Conservation (phyloP, 2,329 filamentous ascomycete genomes). For the Colletotrichum spinosum region DNA sequence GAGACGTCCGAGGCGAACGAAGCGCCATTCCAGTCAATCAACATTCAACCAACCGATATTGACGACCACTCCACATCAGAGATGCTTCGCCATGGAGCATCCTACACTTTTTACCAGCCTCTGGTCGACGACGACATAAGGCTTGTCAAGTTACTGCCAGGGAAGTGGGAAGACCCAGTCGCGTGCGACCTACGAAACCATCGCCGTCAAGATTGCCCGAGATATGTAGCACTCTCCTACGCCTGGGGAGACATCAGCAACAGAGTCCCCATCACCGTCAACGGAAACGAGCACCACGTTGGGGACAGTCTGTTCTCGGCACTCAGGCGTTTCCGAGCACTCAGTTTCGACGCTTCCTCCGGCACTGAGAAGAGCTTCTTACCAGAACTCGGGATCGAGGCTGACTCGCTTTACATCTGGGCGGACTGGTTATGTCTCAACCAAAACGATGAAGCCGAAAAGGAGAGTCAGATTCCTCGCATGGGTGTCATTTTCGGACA, state of each 20-base stretch:
- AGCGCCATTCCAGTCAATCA: too few species aligned
- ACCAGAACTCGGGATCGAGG: not conserved
- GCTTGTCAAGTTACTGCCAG: not conserved
- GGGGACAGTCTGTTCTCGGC: not conserved
- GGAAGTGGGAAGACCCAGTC: not conserved
- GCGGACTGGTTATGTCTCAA: slow-evolving; percentile 54
- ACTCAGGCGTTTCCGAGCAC: not conserved
- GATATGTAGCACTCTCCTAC: not conserved
- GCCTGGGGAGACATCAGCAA: not conserved
- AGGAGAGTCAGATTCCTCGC: slow-evolving; percentile 39
- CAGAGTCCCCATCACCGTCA: not conserved
- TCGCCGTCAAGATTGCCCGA: not conserved
- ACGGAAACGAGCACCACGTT: not conserved
- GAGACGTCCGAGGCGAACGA: too few species aligned
- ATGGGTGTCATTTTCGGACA: not conserved
- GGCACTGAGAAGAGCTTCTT: not conserved
- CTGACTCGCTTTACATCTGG: slow-evolving; percentile 40
- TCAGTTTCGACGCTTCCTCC: not conserved
- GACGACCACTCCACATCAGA: too few species aligned
- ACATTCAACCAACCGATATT: too few species aligned
- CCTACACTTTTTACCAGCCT: not conserved
- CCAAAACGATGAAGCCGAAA: slow-evolving; percentile 48
- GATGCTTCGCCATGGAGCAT: too few species aligned
- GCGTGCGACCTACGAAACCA: not conserved
- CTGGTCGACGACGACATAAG: not conserved